phyloP scores from a whole-genome alignment of 208 protist species.

The Tritrichomonas musculus region DNA sequence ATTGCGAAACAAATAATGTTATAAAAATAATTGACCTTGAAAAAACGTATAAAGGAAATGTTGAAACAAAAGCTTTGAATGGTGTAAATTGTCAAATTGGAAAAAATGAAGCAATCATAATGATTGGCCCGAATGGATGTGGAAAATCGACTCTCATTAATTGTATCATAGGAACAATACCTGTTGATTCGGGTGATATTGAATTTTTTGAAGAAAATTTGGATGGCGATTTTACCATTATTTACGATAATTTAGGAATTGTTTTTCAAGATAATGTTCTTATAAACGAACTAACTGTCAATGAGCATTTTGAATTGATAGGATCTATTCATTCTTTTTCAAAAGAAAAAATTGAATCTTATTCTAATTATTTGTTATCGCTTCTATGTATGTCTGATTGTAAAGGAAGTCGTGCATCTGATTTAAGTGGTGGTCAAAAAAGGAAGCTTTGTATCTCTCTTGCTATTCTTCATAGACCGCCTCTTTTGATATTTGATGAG shows the following conservation, averaged over 20 bases:
- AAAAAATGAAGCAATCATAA: not conserved
- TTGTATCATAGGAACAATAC: not conserved
- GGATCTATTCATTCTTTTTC: not conserved
- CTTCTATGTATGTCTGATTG: not conserved
- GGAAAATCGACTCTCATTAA: not conserved
- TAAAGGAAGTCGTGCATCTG: not conserved
- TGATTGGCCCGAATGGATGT: not conserved
- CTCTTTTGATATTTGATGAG: not conserved
- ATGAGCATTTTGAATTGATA: not conserved
- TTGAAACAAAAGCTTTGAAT: not conserved
- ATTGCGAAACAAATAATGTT: not conserved
- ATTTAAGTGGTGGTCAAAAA: not conserved
- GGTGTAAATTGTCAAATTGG: not conserved
- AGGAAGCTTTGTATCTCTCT: not conserved
- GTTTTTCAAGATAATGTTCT: not conserved
- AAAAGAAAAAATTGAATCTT: not conserved
- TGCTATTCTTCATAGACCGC: not conserved
- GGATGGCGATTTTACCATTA: not conserved
- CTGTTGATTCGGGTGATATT: not conserved
- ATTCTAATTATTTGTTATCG: not conserved
- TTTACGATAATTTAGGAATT: not conserved
- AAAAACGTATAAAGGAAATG: not conserved
- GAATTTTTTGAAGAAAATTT: not conserved
- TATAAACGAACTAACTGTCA: not conserved
- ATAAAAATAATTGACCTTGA: not conserved